Percentiles rank a stretch among this genome's conserved stretches.
Evolutionary conservation across 1,284 basidiomycete genomes (phyloP).

Genomic region (Leccinum subspadiceum): DNA sequence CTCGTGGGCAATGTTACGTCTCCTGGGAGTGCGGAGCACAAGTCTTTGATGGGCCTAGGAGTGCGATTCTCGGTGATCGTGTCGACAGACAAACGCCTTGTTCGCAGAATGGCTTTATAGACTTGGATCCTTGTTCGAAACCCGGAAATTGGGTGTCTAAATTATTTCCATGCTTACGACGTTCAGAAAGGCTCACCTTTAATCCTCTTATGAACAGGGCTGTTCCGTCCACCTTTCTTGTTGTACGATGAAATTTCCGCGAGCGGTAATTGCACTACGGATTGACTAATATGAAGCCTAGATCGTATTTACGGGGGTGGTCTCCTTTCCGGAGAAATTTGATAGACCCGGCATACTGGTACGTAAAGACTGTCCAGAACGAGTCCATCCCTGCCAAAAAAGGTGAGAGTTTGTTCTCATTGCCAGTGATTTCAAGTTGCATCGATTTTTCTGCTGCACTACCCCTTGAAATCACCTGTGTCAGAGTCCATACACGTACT

Average conservation of each 20-base stretch:
- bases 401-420: slow-evolving; percentile 24
- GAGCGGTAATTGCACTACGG: slow-evolving; percentile 30
- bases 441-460: slow-evolving; percentile 16
- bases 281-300: slow-evolving; percentile 28
- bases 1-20: slow-evolving; percentile 52
- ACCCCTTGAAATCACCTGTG: slow-evolving; percentile 9
- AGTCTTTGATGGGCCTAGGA: slow-evolving; percentile 41
- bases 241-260: slow-evolving; percentile 32
- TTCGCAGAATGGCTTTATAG: slow-evolving; percentile 20
- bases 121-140: slow-evolving; percentile 25
- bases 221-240: slow-evolving; percentile 30
- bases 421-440: slow-evolving; percentile 6
- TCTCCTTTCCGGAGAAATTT: slow-evolving; percentile 24
- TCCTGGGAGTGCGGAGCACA: slow-evolving; percentile 54
- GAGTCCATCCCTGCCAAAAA: slow-evolving; percentile 23
- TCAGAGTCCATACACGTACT: slow-evolving; percentile 5
- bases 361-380: slow-evolving; percentile 29
- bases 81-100: background rate
- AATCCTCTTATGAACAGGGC: slow-evolving; percentile 14
- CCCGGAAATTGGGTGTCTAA: slow-evolving; percentile 32
- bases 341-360: slow-evolving; percentile 25
- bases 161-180: slow-evolving; percentile 17
- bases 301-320: slow-evolving; percentile 23
- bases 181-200: slow-evolving; percentile 6
- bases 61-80: slow-evolving; percentile 22